Conservation (phyloP, 2,329 filamentous ascomycete species). For the Orbilia blumenaviensis region DNA sequence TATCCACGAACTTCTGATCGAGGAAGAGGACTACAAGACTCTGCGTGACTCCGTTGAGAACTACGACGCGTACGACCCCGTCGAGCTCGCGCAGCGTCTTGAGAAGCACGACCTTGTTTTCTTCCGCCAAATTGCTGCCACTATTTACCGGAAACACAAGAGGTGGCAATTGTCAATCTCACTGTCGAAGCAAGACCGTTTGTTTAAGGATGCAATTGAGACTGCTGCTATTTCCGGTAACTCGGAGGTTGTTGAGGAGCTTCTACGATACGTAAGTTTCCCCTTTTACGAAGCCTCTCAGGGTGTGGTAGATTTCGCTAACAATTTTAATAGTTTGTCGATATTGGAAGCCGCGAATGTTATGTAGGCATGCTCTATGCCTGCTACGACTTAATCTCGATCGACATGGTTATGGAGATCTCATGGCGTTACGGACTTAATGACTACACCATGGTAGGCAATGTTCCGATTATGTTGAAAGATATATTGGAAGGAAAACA, state of each 20-base stretch:
- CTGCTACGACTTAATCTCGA: constrained; percentile 95
- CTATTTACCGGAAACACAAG: constrained; percentile 99
- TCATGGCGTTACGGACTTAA: constrained; percentile 94
- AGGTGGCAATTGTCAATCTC: constrained; percentile 99
- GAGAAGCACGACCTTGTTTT: constrained; percentile 99
- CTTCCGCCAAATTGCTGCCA: constrained; percentile 98
- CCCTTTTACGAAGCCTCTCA: neutral
- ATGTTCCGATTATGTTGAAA: neutral
- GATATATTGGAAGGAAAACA: too few species aligned
- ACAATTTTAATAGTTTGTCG: constrained; percentile 78
- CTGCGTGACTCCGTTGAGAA: constrained; percentile 96
- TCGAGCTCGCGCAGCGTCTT: constrained; percentile 86
- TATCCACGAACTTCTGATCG: constrained; percentile 96
- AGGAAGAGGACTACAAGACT: constrained; percentile 99
- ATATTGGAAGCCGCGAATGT: constrained; percentile 98
- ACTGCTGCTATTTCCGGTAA: constrained; percentile 92
- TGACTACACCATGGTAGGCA: constrained; percentile 85
- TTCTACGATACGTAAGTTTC: constrained; percentile 90
- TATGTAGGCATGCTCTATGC: constrained; percentile 99
- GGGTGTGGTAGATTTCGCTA: constrained; percentile 58
- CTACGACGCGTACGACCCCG: constrained; percentile 98
- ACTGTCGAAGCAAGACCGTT: constrained; percentile 97
- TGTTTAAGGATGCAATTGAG: constrained; percentile 99
- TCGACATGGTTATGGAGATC: constrained; percentile 91
- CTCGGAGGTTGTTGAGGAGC: constrained; percentile 89